Conservation (phyloP, 1,284 basidiomycete genomes). For the Amylostereum areolatum region DNA sequence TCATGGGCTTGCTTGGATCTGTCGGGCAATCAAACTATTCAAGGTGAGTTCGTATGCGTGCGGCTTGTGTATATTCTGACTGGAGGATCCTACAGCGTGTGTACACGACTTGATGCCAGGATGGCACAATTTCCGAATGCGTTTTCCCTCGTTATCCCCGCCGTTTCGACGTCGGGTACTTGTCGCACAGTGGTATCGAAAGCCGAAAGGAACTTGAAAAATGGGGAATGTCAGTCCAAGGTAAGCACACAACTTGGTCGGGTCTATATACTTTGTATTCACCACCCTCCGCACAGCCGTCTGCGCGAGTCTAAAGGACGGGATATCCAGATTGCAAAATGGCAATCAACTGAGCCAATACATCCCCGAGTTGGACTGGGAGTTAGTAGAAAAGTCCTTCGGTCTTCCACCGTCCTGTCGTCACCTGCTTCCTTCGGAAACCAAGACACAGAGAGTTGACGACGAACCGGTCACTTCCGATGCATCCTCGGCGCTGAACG, state of each 20-base stretch:
- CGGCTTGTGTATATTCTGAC: background rate
- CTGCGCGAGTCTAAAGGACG: conserved; percentile 24
- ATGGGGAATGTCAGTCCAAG: conserved; percentile 24
- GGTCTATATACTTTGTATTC: background rate
- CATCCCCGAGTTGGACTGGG: conserved; percentile 28
- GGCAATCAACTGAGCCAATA: conserved; percentile 19
- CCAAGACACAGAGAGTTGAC: conserved; percentile 3
- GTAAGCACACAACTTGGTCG: conserved; percentile 13
- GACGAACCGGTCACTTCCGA: background rate
- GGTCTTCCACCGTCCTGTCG: conserved; percentile 20
- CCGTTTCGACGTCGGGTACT: conserved; percentile 23
- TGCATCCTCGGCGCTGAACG: conserved; percentile 6
- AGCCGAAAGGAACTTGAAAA: conserved; percentile 9
- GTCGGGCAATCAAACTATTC: conserved; percentile 36
- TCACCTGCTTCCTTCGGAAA: too few relatives aligned
- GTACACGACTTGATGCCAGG: conserved; percentile 26
- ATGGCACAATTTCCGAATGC: conserved; percentile 26
- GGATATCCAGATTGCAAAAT: conserved; percentile 17
- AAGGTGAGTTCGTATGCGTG: conserved; percentile 20
- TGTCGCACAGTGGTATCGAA: conserved; percentile 9
- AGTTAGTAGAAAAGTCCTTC: conserved; percentile 15
- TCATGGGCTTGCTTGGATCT: conserved; percentile 29
- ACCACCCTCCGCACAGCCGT: too few relatives aligned
- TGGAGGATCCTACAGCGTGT: conserved; percentile 23
- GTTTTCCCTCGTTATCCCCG: conserved; percentile 28